Evolutionary conservation across 2,329 filamentous ascomycete species (phyloP).

Genomic region (Aureobasidium sp.): DNA sequence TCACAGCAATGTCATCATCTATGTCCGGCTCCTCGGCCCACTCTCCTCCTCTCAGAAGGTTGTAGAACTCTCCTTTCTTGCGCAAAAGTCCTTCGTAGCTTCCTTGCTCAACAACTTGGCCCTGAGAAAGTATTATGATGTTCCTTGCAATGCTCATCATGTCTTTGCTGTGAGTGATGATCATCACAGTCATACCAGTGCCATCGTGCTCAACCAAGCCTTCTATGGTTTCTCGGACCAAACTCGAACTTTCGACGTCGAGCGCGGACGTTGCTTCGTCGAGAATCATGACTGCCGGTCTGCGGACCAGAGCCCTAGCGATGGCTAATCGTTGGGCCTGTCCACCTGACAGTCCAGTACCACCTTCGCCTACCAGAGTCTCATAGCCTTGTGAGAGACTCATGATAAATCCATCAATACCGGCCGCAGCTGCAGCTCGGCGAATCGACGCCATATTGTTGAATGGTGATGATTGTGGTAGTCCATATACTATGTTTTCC

Average conservation of each 20-base stretch:
- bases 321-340: slow-evolving; percentile 78
- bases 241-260: slow-evolving; percentile 60
- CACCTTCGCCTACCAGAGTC: slow-evolving; percentile 71
- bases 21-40: slow-evolving; percentile 9
- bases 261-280: slow-evolving; percentile 84
- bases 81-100: slow-evolving; percentile 54
- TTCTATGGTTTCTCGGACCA: slow-evolving; percentile 57
- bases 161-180: slow-evolving; percentile 73
- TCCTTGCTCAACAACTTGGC: slow-evolving; percentile 60
- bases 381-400: slow-evolving; percentile 65
- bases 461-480: slow-evolving; percentile 49
- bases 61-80: slow-evolving; percentile 26
- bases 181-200: slow-evolving; percentile 58
- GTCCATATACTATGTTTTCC: slow-evolving; percentile 77
- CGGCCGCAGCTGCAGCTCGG: slow-evolving; percentile 48
- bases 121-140: slow-evolving; percentile 65
- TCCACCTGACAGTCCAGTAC: slow-evolving; percentile 66
- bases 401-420: slow-evolving; percentile 69
- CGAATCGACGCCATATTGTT: slow-evolving; percentile 41
- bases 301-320: slow-evolving; percentile 66
- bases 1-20: neutral
- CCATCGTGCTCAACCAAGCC: slow-evolving; percentile 38
- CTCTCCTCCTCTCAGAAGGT: slow-evolving; percentile 34
- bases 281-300: slow-evolving; percentile 66
- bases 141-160: slow-evolving; percentile 80